Percentiles rank a stretch among this genome's conserved stretches.
phyloP scores from a whole-genome alignment of 2,329 filamentous ascomycete species.

The Diaporthe citri region DNA sequence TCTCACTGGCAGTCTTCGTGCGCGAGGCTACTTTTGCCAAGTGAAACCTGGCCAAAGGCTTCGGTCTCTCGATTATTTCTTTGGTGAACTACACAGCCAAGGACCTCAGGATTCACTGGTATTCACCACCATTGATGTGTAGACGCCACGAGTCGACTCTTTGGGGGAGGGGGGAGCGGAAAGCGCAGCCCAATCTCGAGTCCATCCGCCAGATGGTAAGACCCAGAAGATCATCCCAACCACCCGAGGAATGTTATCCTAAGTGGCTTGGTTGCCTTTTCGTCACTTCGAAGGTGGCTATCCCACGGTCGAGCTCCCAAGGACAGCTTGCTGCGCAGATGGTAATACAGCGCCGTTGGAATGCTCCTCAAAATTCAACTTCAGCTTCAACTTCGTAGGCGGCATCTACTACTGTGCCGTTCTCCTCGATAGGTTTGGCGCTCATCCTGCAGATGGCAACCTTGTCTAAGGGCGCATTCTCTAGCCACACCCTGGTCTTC shows the following conservation, averaged over 20 bases:
- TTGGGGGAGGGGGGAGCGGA: too few species aligned
- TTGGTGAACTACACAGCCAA: background rate
- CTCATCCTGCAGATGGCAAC: conserved; percentile 91
- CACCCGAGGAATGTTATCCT: background rate
- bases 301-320: background rate
- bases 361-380: conserved; percentile 52
- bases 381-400: conserved; percentile 68
- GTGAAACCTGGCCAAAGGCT: conserved; percentile 6
- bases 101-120: too few species aligned
- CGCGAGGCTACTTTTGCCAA: background rate
- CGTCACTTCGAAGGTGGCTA: background rate
- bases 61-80: background rate
- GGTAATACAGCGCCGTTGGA: background rate
- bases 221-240: background rate
- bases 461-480: conserved; percentile 74
- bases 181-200: background rate
- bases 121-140: background rate
- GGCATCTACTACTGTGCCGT: conserved; percentile 62
- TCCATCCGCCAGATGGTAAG: background rate
- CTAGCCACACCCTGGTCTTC: conserved; percentile 78
- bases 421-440: conserved; percentile 72
- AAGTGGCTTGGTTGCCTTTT: background rate
- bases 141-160: background rate
- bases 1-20: background rate
- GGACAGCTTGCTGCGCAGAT: background rate